Percentiles rank a stretch among this genome's conserved stretches.
These are phyloP conservation scores for Teratosphaeria destructans DNA, from an alignment of 2,329 filamentous ascomycete genomes.

Conservation along the genomic window DNA sequence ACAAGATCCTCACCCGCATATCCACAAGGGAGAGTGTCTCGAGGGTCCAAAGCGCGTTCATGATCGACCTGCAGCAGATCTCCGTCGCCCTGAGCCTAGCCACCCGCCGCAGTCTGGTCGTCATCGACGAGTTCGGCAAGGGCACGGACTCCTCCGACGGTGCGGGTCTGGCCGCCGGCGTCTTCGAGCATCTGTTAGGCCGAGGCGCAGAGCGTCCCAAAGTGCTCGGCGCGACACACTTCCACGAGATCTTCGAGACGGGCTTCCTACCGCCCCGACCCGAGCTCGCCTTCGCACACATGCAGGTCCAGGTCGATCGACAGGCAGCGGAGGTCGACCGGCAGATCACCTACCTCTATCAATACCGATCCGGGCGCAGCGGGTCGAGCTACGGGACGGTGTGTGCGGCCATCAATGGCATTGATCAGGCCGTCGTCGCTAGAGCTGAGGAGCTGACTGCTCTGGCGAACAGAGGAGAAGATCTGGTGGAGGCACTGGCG, in stretches of 20 bases:
- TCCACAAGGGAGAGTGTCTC: constrained; percentile 62
- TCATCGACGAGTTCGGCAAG: constrained; percentile 89
- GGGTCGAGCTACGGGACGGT: constrained; percentile 72
- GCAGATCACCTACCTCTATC: constrained; percentile 35
- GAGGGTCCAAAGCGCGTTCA: constrained; percentile 54
- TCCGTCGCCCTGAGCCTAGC: constrained; percentile 64
- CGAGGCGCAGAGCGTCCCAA: constrained; percentile 44
- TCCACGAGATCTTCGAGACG: constrained; percentile 63
- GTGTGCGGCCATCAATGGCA: constrained; percentile 79
- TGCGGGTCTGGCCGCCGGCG: constrained; percentile 52
- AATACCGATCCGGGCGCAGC: constrained; percentile 50
- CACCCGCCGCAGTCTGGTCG: constrained; percentile 64
- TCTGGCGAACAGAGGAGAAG: constrained; percentile 60
- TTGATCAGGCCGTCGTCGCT: constrained; percentile 59
- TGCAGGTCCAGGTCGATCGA: constrained; percentile 56
- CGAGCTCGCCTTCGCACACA: constrained; percentile 53
- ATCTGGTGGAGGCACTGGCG: constrained; percentile 63
- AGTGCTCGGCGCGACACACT: constrained; percentile 53
- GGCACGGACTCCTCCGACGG: constrained; percentile 56
- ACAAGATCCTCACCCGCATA: constrained; percentile 83
- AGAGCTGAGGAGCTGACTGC: constrained; percentile 65
- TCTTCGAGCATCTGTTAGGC: constrained; percentile 47
- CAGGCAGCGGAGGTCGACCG: constrained; percentile 44
- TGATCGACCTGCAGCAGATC: constrained; percentile 81
- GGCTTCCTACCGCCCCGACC: constrained; percentile 43